Conservation (phyloP, 441 rosid species). For the Adansonia rubrostipa region DNA sequence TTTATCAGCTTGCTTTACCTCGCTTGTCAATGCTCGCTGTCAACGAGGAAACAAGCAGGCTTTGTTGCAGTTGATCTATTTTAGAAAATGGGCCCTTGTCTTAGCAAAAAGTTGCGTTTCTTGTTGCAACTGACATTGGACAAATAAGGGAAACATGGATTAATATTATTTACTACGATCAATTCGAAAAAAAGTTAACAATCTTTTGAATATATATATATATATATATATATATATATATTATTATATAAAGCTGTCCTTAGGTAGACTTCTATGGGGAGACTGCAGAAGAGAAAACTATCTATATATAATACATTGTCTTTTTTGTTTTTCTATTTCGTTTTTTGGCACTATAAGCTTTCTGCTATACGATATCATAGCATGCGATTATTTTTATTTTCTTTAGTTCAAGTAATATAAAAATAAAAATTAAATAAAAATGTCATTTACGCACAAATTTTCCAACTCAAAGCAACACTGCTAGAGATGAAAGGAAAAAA, state of each 20-base stretch:
- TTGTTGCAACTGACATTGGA: background rate
- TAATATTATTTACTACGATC: background rate
- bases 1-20: background rate
- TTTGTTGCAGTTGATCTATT: background rate
- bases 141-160: background rate
- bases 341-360: conserved; percentile 2
- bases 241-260: background rate
- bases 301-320: background rate
- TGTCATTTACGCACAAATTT: background rate
- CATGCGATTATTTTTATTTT: background rate
- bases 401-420: background rate
- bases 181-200: background rate
- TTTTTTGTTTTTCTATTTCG: background rate
- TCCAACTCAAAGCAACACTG: conserved; percentile 8
- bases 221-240: background rate
- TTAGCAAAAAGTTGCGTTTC: background rate
- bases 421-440: conserved; percentile 1
- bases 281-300: background rate
- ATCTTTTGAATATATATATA: background rate
- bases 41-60: background rate
- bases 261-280: background rate
- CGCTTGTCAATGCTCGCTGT: background rate
- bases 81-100: background rate
- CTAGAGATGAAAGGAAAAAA: background rate
- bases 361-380: background rate